Evolutionary conservation across 2,329 filamentous ascomycete species (phyloP).

Genomic region (Diaporthe sp.): DNA sequence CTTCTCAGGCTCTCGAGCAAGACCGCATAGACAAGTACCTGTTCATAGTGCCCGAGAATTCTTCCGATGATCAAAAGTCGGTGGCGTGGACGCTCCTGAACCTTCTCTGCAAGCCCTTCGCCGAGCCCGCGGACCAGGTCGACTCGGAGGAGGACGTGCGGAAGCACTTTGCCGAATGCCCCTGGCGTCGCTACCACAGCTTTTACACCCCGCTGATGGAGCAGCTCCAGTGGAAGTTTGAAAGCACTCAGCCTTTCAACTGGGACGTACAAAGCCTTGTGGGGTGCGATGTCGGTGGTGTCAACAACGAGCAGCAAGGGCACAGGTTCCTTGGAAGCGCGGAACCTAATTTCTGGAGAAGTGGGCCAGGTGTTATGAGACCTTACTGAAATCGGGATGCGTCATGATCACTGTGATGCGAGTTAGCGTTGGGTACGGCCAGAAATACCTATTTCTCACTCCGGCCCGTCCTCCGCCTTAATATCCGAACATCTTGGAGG

Average conservation of each 20-base stretch:
- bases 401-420: too few species aligned
- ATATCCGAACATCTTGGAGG: too few species aligned
- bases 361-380: neutral
- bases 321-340: neutral
- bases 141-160: neutral
- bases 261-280: neutral
- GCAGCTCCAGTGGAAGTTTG: neutral
- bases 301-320: neutral
- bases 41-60: neutral
- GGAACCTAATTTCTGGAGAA: neutral
- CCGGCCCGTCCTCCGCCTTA: too few species aligned
- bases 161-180: neutral
- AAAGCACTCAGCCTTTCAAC: neutral
- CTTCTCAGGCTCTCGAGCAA: neutral
- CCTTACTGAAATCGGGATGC: too few species aligned
- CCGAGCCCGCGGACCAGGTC: neutral
- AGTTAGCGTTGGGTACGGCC: too few species aligned
- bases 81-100: neutral
- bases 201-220: neutral
- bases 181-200: neutral
- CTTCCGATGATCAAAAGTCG: neutral
- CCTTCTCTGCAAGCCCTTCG: neutral
- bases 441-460: too few species aligned
- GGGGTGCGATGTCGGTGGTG: neutral
- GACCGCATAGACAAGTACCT: neutral